phyloP scores from a whole-genome alignment of 768 basidiomycete species.

The Boletus barrowsii region DNA sequence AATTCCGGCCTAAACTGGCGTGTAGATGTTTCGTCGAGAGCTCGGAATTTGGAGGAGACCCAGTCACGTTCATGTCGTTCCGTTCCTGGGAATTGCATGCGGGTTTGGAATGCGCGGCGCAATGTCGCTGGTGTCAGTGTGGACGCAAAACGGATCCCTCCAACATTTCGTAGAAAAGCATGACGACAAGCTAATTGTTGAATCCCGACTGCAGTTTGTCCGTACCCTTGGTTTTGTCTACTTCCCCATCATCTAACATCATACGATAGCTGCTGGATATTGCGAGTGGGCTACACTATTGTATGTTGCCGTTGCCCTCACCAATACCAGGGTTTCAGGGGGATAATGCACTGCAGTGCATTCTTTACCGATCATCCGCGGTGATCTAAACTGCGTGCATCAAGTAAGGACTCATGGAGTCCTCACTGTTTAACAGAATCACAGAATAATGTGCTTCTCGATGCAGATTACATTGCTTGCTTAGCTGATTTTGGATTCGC shows the following conservation, averaged over 20 bases:
- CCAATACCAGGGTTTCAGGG: not conserved
- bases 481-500: constrained; percentile 37
- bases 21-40: constrained; percentile 25
- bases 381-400: not conserved
- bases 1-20: no score
- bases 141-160: not conserved
- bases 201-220: not conserved
- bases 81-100: constrained; percentile 5
- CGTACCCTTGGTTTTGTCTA: not conserved
- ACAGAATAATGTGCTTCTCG: constrained; percentile 15
- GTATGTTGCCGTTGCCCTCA: not conserved
- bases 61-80: constrained; percentile 2
- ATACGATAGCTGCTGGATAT: constrained; percentile 11
- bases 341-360: not conserved
- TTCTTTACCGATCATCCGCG: not conserved
- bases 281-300: constrained; percentile 13
- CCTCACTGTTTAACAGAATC: not conserved
- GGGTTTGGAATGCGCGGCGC: not conserved
- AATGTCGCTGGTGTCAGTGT: not conserved
- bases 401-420: not conserved
- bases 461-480: constrained; percentile 28
- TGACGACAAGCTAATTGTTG: not conserved
- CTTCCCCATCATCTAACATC: not conserved
- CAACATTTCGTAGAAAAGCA: not conserved
- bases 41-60: constrained; percentile 17